Evolutionary conservation across 2,329 filamentous ascomycete species (phyloP).

Genomic region (Cladosporium sp.): DNA sequence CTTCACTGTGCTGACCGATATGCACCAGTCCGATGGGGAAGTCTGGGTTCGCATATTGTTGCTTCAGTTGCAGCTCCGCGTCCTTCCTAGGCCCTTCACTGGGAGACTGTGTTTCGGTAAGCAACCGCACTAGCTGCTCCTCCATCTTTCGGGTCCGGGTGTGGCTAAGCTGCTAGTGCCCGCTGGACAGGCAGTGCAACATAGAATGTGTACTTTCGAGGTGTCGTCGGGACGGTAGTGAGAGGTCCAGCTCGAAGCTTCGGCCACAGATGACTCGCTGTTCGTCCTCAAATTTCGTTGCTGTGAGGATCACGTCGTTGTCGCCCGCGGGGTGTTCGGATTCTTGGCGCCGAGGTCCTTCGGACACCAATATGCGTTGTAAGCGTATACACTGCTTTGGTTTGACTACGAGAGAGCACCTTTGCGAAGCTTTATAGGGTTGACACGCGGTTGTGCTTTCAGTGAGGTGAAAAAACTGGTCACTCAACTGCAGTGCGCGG

Average conservation of each 20-base stretch:
- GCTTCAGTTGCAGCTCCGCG: constrained; percentile 76
- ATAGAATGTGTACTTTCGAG: constrained; percentile 14
- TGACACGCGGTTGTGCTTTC: too few relatives aligned
- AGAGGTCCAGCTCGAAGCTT: background rate
- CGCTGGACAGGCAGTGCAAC: constrained; percentile 11
- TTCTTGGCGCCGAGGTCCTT: constrained; percentile 6
- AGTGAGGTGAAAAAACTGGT: too few relatives aligned
- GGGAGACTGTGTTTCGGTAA: constrained; percentile 76
- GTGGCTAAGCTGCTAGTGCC: constrained; percentile 16
- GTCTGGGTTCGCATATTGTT: constrained; percentile 59
- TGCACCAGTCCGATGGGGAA: constrained; percentile 76
- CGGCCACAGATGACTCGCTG: constrained; percentile 4
- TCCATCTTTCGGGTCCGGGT: constrained; percentile 57
- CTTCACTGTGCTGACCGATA: constrained; percentile 69
- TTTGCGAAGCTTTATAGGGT: too few relatives aligned
- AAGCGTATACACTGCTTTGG: too few relatives aligned
- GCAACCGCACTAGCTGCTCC: constrained; percentile 81
- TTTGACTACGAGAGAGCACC: too few relatives aligned
- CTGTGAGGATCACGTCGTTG: constrained; percentile 3
- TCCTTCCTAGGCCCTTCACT: constrained; percentile 72
- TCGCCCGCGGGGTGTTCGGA: background rate
- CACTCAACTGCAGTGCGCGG: too few relatives aligned
- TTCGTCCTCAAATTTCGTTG: constrained; percentile 8
- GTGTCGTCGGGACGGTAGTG: background rate
- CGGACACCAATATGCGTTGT: too few relatives aligned